Percentiles rank a stretch among this genome's conserved stretches.
These are phyloP conservation scores for Trichoderma virens DNA, from an alignment of 495 filamentous ascomycete species.

Conservation along the genomic window DNA sequence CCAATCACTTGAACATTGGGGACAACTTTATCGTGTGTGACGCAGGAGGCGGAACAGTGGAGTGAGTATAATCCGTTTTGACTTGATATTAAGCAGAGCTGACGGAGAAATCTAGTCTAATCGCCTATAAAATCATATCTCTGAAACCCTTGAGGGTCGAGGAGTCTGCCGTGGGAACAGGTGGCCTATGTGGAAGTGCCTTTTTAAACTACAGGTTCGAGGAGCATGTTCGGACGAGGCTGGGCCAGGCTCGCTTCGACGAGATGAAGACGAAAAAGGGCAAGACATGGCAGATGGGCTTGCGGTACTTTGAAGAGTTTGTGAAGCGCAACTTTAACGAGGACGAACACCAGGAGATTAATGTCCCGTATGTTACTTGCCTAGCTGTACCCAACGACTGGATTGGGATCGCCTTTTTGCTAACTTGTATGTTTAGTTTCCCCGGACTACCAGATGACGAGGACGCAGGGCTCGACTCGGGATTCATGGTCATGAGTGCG, in stretches of 20 bases:
- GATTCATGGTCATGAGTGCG: slow-evolving; percentile 55
- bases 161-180: slow-evolving; percentile 59
- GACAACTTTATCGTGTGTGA: slow-evolving; percentile 73
- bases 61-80: slow-evolving; percentile 26
- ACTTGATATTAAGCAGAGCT: slow-evolving; percentile 18
- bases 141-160: slow-evolving; percentile 51
- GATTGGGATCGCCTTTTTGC: background rate
- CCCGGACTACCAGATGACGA: slow-evolving; percentile 65
- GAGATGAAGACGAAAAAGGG: slow-evolving; percentile 51
- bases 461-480: slow-evolving; percentile 51
- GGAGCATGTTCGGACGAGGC: slow-evolving; percentile 52
- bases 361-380: slow-evolving; percentile 46
- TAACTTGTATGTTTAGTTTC: slow-evolving; percentile 33
- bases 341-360: slow-evolving; percentile 60
- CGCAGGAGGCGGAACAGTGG: slow-evolving; percentile 70
- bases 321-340: slow-evolving; percentile 70
- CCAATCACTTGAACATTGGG: slow-evolving; percentile 52
- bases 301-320: slow-evolving; percentile 58
- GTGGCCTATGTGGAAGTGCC: slow-evolving; percentile 58
- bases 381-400: background rate
- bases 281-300: slow-evolving; percentile 67
- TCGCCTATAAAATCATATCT: slow-evolving; percentile 58
- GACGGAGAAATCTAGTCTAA: slow-evolving; percentile 39
- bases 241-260: slow-evolving; percentile 50
- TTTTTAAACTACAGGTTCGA: slow-evolving; percentile 66